Conservation (phyloP, 2,329 filamentous ascomycete species). For the Ascochyta koolunga region DNA sequence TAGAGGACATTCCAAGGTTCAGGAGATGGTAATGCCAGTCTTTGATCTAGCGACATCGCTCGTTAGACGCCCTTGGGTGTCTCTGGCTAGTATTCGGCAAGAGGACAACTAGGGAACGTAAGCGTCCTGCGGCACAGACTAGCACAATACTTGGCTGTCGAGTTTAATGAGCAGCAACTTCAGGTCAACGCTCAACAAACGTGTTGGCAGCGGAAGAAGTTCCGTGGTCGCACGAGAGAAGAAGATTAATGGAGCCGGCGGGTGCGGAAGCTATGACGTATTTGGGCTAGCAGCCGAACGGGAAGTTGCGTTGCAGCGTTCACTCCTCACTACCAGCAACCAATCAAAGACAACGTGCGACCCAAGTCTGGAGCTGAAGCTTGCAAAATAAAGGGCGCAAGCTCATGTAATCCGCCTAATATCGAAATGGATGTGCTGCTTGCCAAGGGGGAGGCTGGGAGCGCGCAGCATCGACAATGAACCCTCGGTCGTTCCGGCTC, state of each 20-base stretch:
- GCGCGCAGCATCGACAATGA: background rate
- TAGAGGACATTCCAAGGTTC: background rate
- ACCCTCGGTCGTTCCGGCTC: background rate
- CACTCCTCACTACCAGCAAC: slow-evolving; percentile 33
- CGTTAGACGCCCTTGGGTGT: background rate
- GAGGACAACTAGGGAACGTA: background rate
- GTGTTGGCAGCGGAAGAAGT: background rate
- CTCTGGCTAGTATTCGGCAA: background rate
- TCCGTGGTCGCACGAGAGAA: background rate
- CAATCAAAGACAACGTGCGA: slow-evolving; percentile 36
- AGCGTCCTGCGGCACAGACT: too few species aligned
- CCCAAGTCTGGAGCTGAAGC: slow-evolving; percentile 24
- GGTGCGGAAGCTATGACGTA: slow-evolving; percentile 22
- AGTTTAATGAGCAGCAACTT: too few species aligned
- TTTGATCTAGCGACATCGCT: background rate
- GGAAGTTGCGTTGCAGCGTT: slow-evolving; percentile 25
- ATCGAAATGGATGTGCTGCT: slow-evolving; percentile 36
- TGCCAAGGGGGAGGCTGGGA: slow-evolving; percentile 33
- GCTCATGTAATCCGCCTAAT: slow-evolving; percentile 46
- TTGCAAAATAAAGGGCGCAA: slow-evolving; percentile 30
- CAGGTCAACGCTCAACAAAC: too few species aligned
- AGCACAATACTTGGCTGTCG: too few species aligned
- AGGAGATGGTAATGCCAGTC: background rate
- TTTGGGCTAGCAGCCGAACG: slow-evolving; percentile 19
- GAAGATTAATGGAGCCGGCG: background rate